These are phyloP conservation scores for Sphaerulina populicola DNA, from an alignment of 2,329 filamentous ascomycete species.

Conservation along the genomic window DNA sequence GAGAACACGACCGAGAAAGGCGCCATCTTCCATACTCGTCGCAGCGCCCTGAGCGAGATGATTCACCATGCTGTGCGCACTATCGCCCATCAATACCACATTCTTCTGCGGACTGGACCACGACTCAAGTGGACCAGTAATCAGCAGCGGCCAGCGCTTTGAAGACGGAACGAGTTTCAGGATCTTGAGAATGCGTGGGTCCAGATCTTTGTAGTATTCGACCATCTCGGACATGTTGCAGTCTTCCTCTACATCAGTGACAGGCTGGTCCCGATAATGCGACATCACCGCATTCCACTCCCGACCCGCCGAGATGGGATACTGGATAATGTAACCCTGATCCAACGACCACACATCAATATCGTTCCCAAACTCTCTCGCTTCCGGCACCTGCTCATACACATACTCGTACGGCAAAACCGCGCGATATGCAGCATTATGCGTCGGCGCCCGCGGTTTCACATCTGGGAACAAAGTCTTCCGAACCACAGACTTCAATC, in stretches of 20 bases:
- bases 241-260: slow-evolving; percentile 26
- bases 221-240: slow-evolving; percentile 38
- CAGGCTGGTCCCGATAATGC: slow-evolving; percentile 33
- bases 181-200: slow-evolving; percentile 37
- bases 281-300: slow-evolving; percentile 41
- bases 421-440: slow-evolving; percentile 39
- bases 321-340: slow-evolving; percentile 39
- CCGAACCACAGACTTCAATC: slow-evolving; percentile 30
- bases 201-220: slow-evolving; percentile 39
- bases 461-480: slow-evolving; percentile 36
- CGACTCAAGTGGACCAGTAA: slow-evolving; percentile 35
- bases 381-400: slow-evolving; percentile 14
- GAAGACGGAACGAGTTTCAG: slow-evolving; percentile 31
- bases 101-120: slow-evolving; percentile 38
- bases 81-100: slow-evolving; percentile 37
- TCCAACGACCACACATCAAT: slow-evolving; percentile 41
- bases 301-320: slow-evolving; percentile 38
- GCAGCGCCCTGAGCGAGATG: slow-evolving; percentile 41
- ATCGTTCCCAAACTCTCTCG: slow-evolving; percentile 23
- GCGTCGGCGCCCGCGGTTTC: slow-evolving; percentile 33
- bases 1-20: slow-evolving; percentile 35
- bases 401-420: slow-evolving; percentile 39
- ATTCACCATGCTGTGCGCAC: slow-evolving; percentile 38
- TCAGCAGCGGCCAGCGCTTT: slow-evolving; percentile 38
- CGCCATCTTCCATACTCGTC: slow-evolving; percentile 40